These are phyloP conservation scores for Blastomyces percursus DNA, from an alignment of 2,329 filamentous ascomycete species.

Conservation along the genomic window DNA sequence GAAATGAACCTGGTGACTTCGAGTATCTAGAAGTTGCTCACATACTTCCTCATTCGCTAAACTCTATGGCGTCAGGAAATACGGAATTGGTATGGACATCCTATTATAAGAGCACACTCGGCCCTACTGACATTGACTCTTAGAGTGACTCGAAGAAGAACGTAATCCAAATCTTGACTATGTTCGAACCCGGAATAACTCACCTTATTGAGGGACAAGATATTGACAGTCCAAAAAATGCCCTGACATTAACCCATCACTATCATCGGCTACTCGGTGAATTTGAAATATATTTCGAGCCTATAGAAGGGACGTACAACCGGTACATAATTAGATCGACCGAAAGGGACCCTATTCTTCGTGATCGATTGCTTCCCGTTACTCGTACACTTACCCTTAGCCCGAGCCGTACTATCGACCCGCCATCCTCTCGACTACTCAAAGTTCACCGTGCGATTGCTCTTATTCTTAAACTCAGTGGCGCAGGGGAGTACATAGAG, in stretches of 20 bases:
- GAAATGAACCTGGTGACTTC: conserved; percentile 6
- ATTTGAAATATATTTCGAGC: conserved; percentile 18
- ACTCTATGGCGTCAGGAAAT: conserved; percentile 6
- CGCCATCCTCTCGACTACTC: conserved; percentile 21
- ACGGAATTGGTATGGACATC: conserved; percentile 11
- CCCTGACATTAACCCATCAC: conserved; percentile 14
- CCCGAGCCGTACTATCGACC: conserved; percentile 23
- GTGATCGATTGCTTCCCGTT: conserved; percentile 16
- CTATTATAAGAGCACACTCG: not conserved
- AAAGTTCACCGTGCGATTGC: conserved; percentile 21
- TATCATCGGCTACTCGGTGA: conserved; percentile 15
- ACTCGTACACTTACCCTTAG: conserved; percentile 18
- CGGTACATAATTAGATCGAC: conserved; percentile 17
- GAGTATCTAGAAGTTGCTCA: conserved; percentile 14
- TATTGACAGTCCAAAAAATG: conserved; percentile 17
- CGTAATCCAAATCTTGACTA: conserved; percentile 14
- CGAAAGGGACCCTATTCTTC: conserved; percentile 14
- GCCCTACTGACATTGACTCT: not conserved
- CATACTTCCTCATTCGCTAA: conserved; percentile 15
- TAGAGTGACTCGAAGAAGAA: conserved; percentile 11
- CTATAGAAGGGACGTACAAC: not conserved
- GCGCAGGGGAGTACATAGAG: conserved; percentile 3
- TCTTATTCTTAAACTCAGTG: conserved; percentile 20
- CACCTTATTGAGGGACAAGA: conserved; percentile 13
- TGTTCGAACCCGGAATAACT: conserved; percentile 14